Percentiles rank a stretch among this genome's conserved stretches.
Evolutionary conservation across 2,329 filamentous ascomycete genomes (phyloP).

Genomic region (Phialocephala sp.): DNA sequence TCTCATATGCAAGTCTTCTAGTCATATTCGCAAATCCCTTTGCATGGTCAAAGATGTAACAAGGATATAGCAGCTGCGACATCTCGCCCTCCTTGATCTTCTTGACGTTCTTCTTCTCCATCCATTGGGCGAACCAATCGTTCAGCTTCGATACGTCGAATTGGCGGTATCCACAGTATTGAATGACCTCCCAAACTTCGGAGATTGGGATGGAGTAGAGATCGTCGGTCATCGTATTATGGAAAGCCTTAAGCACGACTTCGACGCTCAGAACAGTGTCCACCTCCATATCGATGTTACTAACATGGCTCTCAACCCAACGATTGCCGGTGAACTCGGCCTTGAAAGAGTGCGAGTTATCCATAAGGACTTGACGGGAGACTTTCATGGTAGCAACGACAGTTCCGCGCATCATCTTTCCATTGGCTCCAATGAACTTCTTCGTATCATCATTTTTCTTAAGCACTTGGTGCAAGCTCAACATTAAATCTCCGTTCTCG

Average conservation of each 20-base stretch:
- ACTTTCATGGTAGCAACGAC: constrained; percentile 23
- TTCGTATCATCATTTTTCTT: background rate
- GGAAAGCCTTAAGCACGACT: constrained; percentile 29
- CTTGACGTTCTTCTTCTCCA: background rate
- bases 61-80: constrained; percentile 19
- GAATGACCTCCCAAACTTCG: constrained; percentile 27
- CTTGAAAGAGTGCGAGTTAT: constrained; percentile 21
- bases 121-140: constrained; percentile 23
- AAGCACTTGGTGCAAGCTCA: constrained; percentile 2
- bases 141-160: constrained; percentile 18
- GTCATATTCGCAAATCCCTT: constrained; percentile 22
- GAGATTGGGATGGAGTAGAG: constrained; percentile 15
- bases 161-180: constrained; percentile 14
- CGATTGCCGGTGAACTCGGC: constrained; percentile 4
- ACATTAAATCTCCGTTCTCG: constrained; percentile 8
- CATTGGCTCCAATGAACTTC: background rate
- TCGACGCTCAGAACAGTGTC: constrained; percentile 22
- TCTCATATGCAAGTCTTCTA: constrained; percentile 21
- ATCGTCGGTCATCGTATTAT: constrained; percentile 16
- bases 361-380: constrained; percentile 12
- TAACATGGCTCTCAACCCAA: constrained; percentile 11
- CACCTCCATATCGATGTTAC: constrained; percentile 22
- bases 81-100: constrained; percentile 7
- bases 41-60: constrained; percentile 22
- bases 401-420: constrained; percentile 1